These are phyloP conservation scores for Geosmithia morbida DNA, from an alignment of 2,329 filamentous ascomycete genomes.

Conservation along the genomic window DNA sequence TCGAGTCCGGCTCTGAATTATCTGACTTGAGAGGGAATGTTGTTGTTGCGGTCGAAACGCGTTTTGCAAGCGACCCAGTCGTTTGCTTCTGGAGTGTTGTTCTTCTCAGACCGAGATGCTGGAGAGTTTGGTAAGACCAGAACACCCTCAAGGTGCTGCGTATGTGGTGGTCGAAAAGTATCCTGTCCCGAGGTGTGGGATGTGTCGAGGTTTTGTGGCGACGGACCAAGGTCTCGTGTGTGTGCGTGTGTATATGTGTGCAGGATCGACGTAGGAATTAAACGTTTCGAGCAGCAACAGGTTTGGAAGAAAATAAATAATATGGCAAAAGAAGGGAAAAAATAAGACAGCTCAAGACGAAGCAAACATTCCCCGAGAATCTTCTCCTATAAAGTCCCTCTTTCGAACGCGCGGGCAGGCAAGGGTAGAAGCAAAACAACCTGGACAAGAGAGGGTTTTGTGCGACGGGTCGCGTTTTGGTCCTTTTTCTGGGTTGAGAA, in stretches of 20 bases:
- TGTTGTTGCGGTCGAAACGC: not conserved
- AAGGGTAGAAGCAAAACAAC: not conserved
- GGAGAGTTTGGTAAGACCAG: not conserved
- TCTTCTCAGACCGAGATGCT: too few species aligned
- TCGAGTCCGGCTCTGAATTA: slow-evolving; percentile 34
- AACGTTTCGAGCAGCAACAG: not conserved
- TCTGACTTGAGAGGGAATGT: not conserved
- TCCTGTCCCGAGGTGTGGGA: too few species aligned
- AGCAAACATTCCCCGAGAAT: not conserved
- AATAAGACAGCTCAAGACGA: not conserved
- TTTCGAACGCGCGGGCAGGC: not conserved
- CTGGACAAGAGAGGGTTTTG: not conserved
- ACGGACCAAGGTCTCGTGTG: not conserved
- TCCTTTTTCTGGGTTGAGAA: not conserved
- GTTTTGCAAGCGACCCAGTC: not conserved
- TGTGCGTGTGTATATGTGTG: not conserved
- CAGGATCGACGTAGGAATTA: not conserved
- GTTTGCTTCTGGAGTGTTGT: not conserved
- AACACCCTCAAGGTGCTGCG: not conserved
- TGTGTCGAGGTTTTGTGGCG: not conserved
- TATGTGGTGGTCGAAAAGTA: not conserved
- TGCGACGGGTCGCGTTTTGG: not conserved
- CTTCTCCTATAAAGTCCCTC: not conserved
- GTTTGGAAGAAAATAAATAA: not conserved
- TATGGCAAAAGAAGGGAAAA: not conserved